Evolutionary conservation across 2,329 filamentous ascomycete genomes (phyloP).

Genomic region (Cladophialophora chaetospira): DNA sequence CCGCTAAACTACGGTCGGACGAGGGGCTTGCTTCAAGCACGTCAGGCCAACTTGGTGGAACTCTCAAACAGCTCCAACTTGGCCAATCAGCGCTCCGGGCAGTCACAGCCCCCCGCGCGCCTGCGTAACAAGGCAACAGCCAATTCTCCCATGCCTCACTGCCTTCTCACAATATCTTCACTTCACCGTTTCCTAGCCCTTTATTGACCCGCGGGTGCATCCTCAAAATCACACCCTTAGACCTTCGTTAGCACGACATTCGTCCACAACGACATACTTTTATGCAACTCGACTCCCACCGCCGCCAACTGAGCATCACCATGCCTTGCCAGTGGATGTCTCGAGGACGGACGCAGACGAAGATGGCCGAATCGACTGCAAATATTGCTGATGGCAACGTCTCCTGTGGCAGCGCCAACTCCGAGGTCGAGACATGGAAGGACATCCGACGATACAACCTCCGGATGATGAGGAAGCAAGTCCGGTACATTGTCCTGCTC

Average conservation of each 20-base stretch:
- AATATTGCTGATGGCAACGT: constrained; percentile 5
- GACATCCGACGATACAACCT: constrained; percentile 29
- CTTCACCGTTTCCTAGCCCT: not conserved
- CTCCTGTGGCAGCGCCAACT: constrained; percentile 17
- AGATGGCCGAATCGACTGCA: not conserved
- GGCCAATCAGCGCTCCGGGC: not conserved
- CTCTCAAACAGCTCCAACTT: not conserved
- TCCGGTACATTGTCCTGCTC: constrained; percentile 28
- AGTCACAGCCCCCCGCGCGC: not conserved
- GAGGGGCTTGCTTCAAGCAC: not conserved
- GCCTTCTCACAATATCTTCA: not conserved
- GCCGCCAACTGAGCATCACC: constrained; percentile 27
- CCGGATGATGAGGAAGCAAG: constrained; percentile 31
- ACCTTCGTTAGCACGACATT: not conserved
- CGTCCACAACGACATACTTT: not conserved
- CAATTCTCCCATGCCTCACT: constrained; percentile 1
- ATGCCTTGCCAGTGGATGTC: constrained; percentile 31
- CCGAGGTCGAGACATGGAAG: constrained; percentile 30
- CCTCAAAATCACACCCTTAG: not conserved
- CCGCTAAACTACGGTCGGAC: not conserved
- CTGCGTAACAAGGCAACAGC: not conserved
- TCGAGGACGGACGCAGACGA: constrained; percentile 21
- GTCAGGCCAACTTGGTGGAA: not conserved
- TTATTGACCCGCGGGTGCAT: not conserved
- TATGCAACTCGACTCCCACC: constrained; percentile 34